Conservation (phyloP, 768 basidiomycete species). For the Pilatotrama ljubarskyi region DNA sequence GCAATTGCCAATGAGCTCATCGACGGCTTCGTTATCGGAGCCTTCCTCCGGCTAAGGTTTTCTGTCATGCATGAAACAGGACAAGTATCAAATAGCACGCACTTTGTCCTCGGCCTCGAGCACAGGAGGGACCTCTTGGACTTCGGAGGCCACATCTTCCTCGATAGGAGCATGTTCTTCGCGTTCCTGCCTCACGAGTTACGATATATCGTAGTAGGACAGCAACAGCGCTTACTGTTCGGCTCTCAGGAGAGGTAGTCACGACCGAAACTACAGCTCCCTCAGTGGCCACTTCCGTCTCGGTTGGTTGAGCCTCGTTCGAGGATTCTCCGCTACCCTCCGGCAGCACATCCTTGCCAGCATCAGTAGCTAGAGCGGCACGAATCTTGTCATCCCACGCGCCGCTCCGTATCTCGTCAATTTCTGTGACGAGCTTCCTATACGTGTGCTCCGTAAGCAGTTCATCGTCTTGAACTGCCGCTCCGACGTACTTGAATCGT, state of each 20-base stretch:
- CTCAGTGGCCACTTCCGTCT: not conserved
- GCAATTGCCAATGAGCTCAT: slow-evolving; percentile 14
- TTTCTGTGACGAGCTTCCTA: slow-evolving; percentile 70
- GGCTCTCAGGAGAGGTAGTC: not conserved
- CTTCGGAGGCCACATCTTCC: no score
- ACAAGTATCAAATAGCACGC: no score
- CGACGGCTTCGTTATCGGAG: slow-evolving; percentile 19
- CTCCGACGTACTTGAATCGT: slow-evolving; percentile 65
- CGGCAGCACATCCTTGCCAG: not conserved
- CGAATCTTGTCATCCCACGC: slow-evolving; percentile 57
- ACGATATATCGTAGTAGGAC: no score
- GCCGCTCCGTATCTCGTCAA: slow-evolving; percentile 73
- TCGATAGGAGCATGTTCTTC: no score
- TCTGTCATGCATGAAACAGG: no score
- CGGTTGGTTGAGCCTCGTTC: not conserved
- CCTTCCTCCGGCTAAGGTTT: slow-evolving; percentile 7
- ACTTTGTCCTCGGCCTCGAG: slow-evolving; percentile 8
- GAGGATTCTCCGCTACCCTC: not conserved
- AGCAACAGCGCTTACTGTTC: no score
- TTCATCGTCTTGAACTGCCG: not conserved
- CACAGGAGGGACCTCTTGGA: not conserved
- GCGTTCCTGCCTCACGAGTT: not conserved
- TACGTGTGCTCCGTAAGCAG: no score
- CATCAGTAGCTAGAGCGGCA: slow-evolving; percentile 8
- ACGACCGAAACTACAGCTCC: not conserved